Conservation (phyloP, 2,329 filamentous ascomycete species). For the Ciborinia camelliae region DNA sequence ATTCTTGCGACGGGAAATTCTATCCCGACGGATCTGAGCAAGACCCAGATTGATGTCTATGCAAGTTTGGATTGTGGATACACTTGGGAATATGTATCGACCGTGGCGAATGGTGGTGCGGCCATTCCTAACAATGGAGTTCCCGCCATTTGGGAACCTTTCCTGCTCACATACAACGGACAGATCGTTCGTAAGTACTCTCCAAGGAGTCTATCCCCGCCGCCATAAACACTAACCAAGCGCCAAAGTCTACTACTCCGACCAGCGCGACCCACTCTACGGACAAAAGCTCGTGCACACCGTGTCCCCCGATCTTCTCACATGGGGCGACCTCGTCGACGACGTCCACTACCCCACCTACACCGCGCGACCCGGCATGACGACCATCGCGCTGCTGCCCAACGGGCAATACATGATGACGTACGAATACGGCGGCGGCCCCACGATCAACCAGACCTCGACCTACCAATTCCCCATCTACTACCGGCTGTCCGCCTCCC, state of each 20-base stretch:
- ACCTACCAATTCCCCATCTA: constrained; percentile 36
- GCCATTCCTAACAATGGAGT: constrained; percentile 57
- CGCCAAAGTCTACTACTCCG: constrained; percentile 59
- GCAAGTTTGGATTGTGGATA: constrained; percentile 56
- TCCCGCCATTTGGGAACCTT: constrained; percentile 72
- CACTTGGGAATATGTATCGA: constrained; percentile 65
- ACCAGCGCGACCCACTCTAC: constrained; percentile 62
- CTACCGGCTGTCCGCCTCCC: constrained; percentile 36
- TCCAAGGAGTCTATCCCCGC: neutral
- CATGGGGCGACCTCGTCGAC: constrained; percentile 57
- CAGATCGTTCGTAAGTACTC: constrained; percentile 46
- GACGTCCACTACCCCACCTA: constrained; percentile 63
- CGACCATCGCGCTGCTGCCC: constrained; percentile 56
- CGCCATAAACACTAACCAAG: neutral
- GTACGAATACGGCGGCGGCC: constrained; percentile 49
- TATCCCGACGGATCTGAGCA: constrained; percentile 50
- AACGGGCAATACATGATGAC: constrained; percentile 57
- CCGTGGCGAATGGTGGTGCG: constrained; percentile 60
- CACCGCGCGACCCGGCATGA: constrained; percentile 65
- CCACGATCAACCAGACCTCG: constrained; percentile 20
- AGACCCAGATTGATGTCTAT: constrained; percentile 68
- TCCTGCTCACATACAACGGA: constrained; percentile 56
- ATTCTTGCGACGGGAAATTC: constrained; percentile 52
- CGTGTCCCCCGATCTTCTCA: constrained; percentile 53
- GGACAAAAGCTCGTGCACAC: constrained; percentile 65